These are phyloP conservation scores for Cercospora canescens DNA, from an alignment of 2,329 filamentous ascomycete species.

Conservation along the genomic window DNA sequence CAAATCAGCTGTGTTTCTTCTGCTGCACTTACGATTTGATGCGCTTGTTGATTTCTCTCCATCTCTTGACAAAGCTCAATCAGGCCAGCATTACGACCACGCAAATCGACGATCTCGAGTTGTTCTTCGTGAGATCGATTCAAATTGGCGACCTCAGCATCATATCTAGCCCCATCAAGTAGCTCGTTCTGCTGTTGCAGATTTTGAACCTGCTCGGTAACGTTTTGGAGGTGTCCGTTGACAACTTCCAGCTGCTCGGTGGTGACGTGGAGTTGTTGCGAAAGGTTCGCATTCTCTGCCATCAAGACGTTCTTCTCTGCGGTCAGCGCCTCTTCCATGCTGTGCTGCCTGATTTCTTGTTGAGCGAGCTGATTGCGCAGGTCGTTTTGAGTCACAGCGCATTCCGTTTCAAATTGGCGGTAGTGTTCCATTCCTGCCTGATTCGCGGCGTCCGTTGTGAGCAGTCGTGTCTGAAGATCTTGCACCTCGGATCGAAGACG, in stretches of 20 bases:
- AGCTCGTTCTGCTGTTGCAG: background rate
- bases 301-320: background rate
- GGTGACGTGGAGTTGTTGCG: background rate
- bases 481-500: background rate
- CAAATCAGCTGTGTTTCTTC: background rate
- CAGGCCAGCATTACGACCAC: background rate
- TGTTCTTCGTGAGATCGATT: background rate
- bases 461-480: background rate
- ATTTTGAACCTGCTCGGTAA: background rate
- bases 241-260: background rate
- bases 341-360: background rate
- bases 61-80: background rate
- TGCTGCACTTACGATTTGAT: background rate
- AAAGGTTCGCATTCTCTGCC: background rate
- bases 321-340: background rate
- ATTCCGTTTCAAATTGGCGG: background rate
- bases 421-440: background rate
- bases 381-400: background rate
- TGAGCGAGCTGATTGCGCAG: background rate
- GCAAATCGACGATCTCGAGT: background rate
- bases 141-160: background rate
- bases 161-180: background rate
- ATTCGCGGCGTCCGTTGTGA: background rate
- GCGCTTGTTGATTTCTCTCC: background rate
- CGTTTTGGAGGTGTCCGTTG: background rate